Percentiles rank a stretch among this genome's conserved stretches.
These are phyloP conservation scores for Fusarium kyushuense DNA, from an alignment of 2,329 filamentous ascomycete species.

Conservation along the genomic window DNA sequence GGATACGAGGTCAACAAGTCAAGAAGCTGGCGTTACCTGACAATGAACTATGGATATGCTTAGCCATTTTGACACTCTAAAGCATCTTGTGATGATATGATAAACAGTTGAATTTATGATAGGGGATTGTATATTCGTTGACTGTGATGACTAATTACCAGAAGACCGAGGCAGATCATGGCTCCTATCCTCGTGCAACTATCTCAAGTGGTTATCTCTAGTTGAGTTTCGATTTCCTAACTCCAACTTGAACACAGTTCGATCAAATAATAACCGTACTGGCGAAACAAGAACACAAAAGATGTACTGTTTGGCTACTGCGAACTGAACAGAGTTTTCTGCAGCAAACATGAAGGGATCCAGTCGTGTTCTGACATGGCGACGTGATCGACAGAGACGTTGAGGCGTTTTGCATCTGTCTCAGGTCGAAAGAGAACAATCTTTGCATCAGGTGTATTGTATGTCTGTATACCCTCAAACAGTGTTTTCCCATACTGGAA, in stretches of 20 bases:
- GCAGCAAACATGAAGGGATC: neutral
- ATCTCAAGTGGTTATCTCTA: neutral
- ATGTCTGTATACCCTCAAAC: neutral
- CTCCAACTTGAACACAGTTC: neutral
- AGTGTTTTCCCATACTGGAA: neutral
- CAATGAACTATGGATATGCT: no score
- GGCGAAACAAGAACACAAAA: neutral
- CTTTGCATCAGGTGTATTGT: neutral
- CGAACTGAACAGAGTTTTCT: neutral
- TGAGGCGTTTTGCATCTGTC: neutral
- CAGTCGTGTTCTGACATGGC: neutral
- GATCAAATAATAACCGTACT: neutral
- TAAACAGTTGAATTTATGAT: no score
- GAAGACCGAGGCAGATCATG: neutral
- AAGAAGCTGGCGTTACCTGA: no score
- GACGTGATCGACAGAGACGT: neutral
- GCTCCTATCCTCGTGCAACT: neutral
- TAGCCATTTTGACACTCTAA: no score
- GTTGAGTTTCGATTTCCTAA: neutral
- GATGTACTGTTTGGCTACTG: neutral
- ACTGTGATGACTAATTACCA: fast-evolving
- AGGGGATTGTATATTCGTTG: neutral
- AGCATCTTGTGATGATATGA: no score
- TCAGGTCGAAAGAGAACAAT: neutral
- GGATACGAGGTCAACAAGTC: no score